phyloP scores from a whole-genome alignment of 345 rosid genomes.

The Linum tenue region DNA sequence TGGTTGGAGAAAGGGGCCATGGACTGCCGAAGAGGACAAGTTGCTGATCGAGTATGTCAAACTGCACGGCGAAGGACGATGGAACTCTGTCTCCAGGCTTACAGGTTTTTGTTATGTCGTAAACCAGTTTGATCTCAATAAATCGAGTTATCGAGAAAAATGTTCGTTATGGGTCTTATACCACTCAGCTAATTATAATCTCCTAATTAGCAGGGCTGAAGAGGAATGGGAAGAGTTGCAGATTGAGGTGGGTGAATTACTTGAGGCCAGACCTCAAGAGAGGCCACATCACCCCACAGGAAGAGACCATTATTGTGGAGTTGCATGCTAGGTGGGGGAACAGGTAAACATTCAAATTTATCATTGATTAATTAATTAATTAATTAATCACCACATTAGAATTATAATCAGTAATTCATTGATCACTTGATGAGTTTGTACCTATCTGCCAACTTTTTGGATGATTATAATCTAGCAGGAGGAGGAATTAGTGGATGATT shows the following conservation, averaged over 20 bases:
- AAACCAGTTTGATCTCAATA: neutral
- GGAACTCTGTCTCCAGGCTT: conserved; percentile 87
- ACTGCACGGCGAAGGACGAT: conserved; percentile 80
- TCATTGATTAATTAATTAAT: neutral
- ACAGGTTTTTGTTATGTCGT: conserved; percentile 25
- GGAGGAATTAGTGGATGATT: too few species aligned
- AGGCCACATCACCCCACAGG: conserved; percentile 87
- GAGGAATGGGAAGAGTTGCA: conserved; percentile 90
- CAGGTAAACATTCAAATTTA: conserved; percentile 35
- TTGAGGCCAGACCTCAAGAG: conserved; percentile 90
- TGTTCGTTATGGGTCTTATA: neutral
- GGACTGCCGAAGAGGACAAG: conserved; percentile 90
- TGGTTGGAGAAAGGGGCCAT: conserved; percentile 92
- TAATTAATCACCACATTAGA: too few species aligned
- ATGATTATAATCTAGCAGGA: too few species aligned
- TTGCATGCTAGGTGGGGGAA: conserved; percentile 91
- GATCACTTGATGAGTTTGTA: too few species aligned
- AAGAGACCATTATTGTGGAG: conserved; percentile 72
- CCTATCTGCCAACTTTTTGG: too few species aligned
- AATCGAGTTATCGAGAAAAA: neutral
- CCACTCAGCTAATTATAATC: too few species aligned
- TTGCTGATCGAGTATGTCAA: conserved; percentile 62
- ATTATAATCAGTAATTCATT: too few species aligned
- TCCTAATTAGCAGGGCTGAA: conserved; percentile 51
- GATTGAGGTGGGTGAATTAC: conserved; percentile 93